phyloP scores from a whole-genome alignment of 1,139 yeast species.

The Spencermartinsiella ligniputridi region DNA sequence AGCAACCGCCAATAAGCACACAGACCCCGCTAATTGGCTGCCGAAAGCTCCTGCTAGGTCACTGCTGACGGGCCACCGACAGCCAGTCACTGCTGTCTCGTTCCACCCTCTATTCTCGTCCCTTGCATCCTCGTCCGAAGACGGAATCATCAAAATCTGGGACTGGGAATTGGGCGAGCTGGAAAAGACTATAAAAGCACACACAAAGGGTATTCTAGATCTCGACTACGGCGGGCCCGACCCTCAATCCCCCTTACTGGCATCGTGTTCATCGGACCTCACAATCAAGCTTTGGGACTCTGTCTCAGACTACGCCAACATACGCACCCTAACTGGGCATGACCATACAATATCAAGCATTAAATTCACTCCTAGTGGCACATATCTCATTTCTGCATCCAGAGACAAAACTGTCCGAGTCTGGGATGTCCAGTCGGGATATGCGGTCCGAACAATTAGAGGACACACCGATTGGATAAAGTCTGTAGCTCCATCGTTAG shows the following conservation, averaged over 20 bases:
- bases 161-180: slow-evolving; percentile 69
- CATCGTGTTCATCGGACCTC: slow-evolving; percentile 73
- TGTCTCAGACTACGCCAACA: slow-evolving; percentile 46
- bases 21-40: slow-evolving; percentile 52
- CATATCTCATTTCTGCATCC: slow-evolving; percentile 62
- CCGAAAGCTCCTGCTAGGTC: slow-evolving; percentile 52
- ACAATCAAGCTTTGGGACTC: slow-evolving; percentile 69
- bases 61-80: slow-evolving; percentile 51
- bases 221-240: slow-evolving; percentile 49
- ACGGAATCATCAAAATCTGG: slow-evolving; percentile 75
- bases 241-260: slow-evolving; percentile 34
- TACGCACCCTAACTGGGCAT: slow-evolving; percentile 77
- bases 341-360: slow-evolving; percentile 79
- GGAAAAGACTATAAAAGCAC: slow-evolving; percentile 65
- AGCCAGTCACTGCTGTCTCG: slow-evolving; percentile 58
- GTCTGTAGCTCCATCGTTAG: slow-evolving; percentile 47
- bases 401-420: slow-evolving; percentile 68
- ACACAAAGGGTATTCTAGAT: slow-evolving; percentile 64
- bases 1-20: slow-evolving; percentile 10
- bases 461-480: slow-evolving; percentile 94
- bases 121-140: slow-evolving; percentile 64
- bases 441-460: slow-evolving; percentile 57
- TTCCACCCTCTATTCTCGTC: slow-evolving; percentile 72
- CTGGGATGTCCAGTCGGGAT: slow-evolving; percentile 76
- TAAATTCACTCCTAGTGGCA: slow-evolving; percentile 46